These are phyloP conservation scores for Aspergillus sp. DNA, from an alignment of 2,329 filamentous ascomycete genomes.

Conservation along the genomic window DNA sequence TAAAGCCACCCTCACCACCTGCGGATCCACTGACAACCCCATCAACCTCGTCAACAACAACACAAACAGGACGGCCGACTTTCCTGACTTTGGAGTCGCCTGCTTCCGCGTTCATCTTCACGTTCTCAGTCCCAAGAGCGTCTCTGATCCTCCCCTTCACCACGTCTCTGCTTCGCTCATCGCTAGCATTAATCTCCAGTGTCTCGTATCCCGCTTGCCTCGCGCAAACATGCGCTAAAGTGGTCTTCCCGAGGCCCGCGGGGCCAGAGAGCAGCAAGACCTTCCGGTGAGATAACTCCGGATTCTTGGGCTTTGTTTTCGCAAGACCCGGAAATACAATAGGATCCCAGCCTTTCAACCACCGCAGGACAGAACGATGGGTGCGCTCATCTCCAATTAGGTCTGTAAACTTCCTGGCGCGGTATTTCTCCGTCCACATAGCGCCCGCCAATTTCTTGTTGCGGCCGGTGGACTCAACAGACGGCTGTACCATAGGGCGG, in stretches of 20 bases:
- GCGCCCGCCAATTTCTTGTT: conserved; percentile 23
- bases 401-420: conserved; percentile 83
- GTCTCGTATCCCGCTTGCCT: conserved; percentile 92
- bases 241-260: conserved; percentile 91
- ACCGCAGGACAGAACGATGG: conserved; percentile 78
- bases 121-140: conserved; percentile 86
- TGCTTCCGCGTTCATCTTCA: conserved; percentile 53
- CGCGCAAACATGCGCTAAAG: conserved; percentile 89
- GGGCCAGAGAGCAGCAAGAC: conserved; percentile 85
- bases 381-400: conserved; percentile 90
- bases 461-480: conserved; percentile 22
- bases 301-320: conserved; percentile 49
- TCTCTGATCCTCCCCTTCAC: conserved; percentile 87
- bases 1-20: conserved; percentile 80
- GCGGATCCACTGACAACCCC: conserved; percentile 78
- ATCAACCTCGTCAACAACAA: conserved; percentile 94
- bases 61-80: conserved; percentile 75
- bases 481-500: conserved; percentile 17
- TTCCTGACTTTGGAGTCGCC: conserved; percentile 50
- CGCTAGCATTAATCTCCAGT: conserved; percentile 94
- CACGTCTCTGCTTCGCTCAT: conserved; percentile 81
- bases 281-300: conserved; percentile 70
- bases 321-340: conserved; percentile 76
- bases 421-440: conserved; percentile 96
- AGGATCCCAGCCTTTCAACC: conserved; percentile 90